phyloP scores from a whole-genome alignment of 148 eudicot genomes.

The Rhododendron vialii region DNA sequence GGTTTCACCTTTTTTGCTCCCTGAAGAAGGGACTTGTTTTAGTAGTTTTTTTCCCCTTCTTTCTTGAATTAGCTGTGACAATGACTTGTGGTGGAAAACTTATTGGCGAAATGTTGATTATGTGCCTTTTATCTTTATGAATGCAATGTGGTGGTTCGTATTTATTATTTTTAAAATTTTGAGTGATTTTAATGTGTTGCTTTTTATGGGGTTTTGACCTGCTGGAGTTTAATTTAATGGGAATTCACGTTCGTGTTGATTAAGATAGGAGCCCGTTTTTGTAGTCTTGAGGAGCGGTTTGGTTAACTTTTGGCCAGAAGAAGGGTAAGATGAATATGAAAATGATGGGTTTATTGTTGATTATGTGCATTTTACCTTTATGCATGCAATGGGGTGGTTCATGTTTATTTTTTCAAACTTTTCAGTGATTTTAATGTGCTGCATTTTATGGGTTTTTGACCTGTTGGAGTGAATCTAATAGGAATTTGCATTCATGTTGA shows the following conservation, averaged over 20 bases:
- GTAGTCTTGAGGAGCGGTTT: not conserved
- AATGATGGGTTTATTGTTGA: slow-evolving; percentile 94
- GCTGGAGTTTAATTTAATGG: not conserved
- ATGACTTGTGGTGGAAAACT: too few relatives aligned
- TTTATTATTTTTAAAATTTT: not conserved
- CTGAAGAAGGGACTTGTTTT: not conserved
- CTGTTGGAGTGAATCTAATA: not conserved
- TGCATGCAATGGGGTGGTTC: not conserved
- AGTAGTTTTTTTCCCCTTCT: not conserved
- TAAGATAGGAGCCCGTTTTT: not conserved
- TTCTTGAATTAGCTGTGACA: too few relatives aligned
- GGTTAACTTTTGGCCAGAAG: slow-evolving; percentile 40
- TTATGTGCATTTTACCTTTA: slow-evolving; percentile 22
- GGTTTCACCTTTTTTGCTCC: not conserved
- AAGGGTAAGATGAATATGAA: slow-evolving; percentile 88
- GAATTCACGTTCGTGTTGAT: not conserved
- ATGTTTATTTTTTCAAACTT: too few relatives aligned
- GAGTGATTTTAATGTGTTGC: not conserved
- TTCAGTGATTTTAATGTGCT: not conserved
- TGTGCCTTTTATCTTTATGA: not conserved
- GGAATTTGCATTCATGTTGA: too few relatives aligned
- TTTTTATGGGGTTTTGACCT: not conserved
- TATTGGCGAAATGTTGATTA: not conserved
- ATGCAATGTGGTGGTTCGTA: not conserved
- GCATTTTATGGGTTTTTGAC: not conserved